Conservation (phyloP, 2,329 filamentous ascomycete genomes). For the Diaporthe longicolla region DNA sequence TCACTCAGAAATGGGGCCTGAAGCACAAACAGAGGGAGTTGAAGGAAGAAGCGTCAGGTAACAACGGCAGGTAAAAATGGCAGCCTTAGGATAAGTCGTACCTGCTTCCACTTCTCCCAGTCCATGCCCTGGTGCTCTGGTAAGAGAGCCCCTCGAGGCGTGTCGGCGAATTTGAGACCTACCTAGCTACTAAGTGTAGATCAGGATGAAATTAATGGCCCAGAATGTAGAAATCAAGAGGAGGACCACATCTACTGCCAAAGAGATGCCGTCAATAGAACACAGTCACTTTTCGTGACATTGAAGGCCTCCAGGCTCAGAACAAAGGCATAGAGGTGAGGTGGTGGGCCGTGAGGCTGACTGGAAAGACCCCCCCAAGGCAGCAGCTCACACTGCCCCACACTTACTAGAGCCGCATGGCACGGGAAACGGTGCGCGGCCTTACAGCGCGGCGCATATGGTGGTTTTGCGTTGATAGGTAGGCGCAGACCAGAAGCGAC, state of each 20-base stretch:
- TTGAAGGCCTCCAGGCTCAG: neutral
- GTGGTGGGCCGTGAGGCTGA: neutral
- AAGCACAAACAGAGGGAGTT: neutral
- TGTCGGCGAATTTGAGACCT: neutral
- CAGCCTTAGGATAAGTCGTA: neutral
- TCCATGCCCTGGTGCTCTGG: neutral
- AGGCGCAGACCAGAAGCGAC: neutral
- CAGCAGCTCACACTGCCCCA: constrained; percentile 34
- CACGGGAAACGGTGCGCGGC: neutral
- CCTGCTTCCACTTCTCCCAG: neutral
- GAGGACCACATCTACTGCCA: too few relatives aligned
- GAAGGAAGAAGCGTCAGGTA: neutral
- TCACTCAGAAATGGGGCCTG: neutral
- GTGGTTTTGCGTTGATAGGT: neutral
- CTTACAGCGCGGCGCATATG: neutral
- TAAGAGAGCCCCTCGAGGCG: too few relatives aligned
- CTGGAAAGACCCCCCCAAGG: constrained; percentile 18
- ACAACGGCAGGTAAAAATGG: too few relatives aligned
- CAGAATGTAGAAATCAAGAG: too few relatives aligned
- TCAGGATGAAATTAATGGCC: too few relatives aligned
- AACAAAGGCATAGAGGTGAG: neutral
- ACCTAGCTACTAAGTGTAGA: neutral
- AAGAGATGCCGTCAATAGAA: neutral
- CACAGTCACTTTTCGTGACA: neutral
- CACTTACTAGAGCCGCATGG: neutral